Base-by-base conservation (phyloP, 2,329 filamentous ascomycete genomes). In the Colletotrichum sp. region DNA sequence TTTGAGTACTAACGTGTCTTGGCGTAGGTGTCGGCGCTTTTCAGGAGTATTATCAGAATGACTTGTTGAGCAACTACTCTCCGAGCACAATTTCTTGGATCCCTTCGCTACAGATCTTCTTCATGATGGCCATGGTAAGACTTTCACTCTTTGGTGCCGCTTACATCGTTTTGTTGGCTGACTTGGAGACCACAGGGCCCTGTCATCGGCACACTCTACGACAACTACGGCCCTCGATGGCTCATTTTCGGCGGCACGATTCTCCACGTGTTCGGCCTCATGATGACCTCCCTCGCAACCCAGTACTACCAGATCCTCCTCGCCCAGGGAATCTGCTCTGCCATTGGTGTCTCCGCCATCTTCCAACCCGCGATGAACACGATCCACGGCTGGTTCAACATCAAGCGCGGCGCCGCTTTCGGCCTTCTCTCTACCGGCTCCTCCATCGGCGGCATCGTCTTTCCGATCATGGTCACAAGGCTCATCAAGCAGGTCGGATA, bases 31-130 rank as follows among this genome's bases (percentile, higher is more conserved):
- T 87, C 18, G 91, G 90, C 9, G 84, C 89, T 16, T 92, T 92
- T 78, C 90, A 92, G 79, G 87, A 88, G 24, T 91, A 92, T 80
- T 93, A 93, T 78, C 84, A 91, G 77, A 85, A 81, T 8, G 83
- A 87, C 9, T 86, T 89, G 21, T 82, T 93, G 4, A 81, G 79
- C 7, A 65, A 85, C 4, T 90, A 90, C 77, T 89, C 89, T 0
- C 80, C 89, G 2, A 90, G 89, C 71, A 89, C 89, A 0, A 85
- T 93, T n/a, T 85, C 91, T n/a, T 93, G 91, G 91, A 92, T 93
- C 63, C 87, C 90, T 1, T 90, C 90, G 1, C 81, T 92, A 9
- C 88, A 92, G 76, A 83, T 89, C 18, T 90, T 89, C 78, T 86
- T 91, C 80, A 88, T 93, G 86, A 89, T 90, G 80, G 85, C 81